Percentiles rank a stretch among this genome's conserved stretches.
Evolutionary conservation across 768 basidiomycete species (phyloP).

Genomic region (Myochromella boudieri): DNA sequence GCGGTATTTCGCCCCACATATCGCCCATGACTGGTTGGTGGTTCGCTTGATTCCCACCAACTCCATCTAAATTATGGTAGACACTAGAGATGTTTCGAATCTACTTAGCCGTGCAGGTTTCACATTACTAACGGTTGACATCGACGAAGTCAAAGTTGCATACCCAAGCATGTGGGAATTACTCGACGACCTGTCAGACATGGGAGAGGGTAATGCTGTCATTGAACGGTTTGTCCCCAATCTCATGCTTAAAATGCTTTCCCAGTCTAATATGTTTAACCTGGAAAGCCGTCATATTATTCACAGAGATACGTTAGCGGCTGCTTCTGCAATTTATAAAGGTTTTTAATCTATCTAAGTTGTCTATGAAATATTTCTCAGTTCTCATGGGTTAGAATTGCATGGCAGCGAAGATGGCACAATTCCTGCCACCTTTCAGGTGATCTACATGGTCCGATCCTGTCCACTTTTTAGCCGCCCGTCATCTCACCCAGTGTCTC

Average conservation of each 20-base stretch:
- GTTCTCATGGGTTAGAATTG: conserved; percentile 75
- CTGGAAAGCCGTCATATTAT: conserved; percentile 58
- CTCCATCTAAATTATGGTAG: conserved; percentile 37
- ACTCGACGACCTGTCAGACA: conserved; percentile 88
- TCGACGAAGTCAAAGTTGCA: conserved; percentile 86
- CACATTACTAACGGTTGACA: conserved; percentile 90
- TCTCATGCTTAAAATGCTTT: neutral
- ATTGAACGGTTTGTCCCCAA: conserved; percentile 64
- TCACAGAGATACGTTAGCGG: conserved; percentile 83
- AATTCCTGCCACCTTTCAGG: conserved; percentile 93
- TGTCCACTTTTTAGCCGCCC: neutral
- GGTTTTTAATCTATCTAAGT: too few relatives aligned
- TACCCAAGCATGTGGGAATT: conserved; percentile 98
- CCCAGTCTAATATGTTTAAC: neutral
- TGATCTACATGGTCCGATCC: conserved; percentile 85
- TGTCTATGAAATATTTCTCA: too few relatives aligned
- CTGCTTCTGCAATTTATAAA: conserved; percentile 92
- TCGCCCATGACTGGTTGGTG: conserved; percentile 94
- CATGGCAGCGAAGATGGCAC: conserved; percentile 83
- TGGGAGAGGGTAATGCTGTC: conserved; percentile 96
- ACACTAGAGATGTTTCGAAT: conserved; percentile 91
- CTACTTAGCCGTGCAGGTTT: conserved; percentile 92
- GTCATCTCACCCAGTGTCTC: neutral
- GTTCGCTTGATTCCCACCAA: neutral
- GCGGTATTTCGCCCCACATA: conserved; percentile 93